Evolutionary conservation across 192 early-diverging fungal species (phyloP).

Genomic region (Fimicolochytrium jonesii): DNA sequence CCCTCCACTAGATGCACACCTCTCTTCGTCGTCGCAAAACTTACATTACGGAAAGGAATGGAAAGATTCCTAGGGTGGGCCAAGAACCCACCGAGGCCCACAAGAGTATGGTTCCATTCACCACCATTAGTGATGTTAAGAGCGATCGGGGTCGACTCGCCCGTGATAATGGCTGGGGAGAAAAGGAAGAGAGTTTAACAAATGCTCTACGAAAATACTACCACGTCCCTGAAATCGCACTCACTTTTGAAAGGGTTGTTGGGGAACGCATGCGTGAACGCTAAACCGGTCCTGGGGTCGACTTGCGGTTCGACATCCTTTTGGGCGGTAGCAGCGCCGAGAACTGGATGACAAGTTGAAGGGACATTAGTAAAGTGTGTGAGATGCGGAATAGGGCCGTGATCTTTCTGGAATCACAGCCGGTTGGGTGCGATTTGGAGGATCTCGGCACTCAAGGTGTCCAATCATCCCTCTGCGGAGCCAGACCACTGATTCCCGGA

Average conservation of each 20-base stretch:
- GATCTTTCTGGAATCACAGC: too few relatives aligned
- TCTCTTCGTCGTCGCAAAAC: background rate
- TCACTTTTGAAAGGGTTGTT: slow-evolving; percentile 18
- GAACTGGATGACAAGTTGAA: too few relatives aligned
- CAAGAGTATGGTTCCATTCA: slow-evolving; percentile 10
- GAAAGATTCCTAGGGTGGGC: slow-evolving; percentile 8
- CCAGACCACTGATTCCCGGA: too few relatives aligned
- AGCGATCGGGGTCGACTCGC: slow-evolving; percentile 3
- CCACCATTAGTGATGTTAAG: slow-evolving; percentile 17
- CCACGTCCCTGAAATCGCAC: background rate
- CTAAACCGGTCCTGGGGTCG: slow-evolving; percentile 3
- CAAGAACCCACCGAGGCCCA: slow-evolving; percentile 14
- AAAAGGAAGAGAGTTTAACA: background rate
- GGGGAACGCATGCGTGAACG: slow-evolving; percentile 20
- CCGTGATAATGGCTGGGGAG: slow-evolving; percentile 7
- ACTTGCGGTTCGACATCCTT: background rate
- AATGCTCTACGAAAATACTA: too few relatives aligned
- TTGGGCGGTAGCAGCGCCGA: background rate
- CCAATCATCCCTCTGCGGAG: too few relatives aligned
- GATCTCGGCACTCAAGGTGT: too few relatives aligned
- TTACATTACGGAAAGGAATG: slow-evolving; percentile 14
- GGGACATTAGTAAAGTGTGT: too few relatives aligned
- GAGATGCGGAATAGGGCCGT: too few relatives aligned
- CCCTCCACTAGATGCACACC: too few relatives aligned
- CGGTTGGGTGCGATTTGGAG: too few relatives aligned